A percentile compares a stretch with the other conserved stretches of the same genome.
phyloP scores from a whole-genome alignment of 2,329 filamentous ascomycete genomes.

The Trichothecium roseum region DNA sequence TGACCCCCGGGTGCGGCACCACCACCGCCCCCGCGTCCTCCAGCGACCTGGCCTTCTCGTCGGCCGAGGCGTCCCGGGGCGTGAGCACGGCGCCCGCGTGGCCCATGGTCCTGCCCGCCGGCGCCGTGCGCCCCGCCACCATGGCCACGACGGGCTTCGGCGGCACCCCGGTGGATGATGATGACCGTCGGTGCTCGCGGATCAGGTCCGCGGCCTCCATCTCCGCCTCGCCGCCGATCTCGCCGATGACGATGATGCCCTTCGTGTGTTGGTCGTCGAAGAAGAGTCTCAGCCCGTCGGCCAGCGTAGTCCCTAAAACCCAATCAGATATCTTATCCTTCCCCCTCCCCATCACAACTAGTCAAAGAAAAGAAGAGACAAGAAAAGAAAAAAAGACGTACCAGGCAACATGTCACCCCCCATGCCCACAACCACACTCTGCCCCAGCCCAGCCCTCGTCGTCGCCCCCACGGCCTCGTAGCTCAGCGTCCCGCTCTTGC shows the following conservation, averaged over 20 bases:
- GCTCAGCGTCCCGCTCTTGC: constrained; percentile 72
- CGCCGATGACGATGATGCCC: constrained; percentile 62
- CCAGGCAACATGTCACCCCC: constrained; percentile 67
- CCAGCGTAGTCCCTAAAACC: constrained; percentile 49
- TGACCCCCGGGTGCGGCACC: constrained; percentile 26
- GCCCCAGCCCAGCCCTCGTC: constrained; percentile 62
- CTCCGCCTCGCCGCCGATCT: constrained; percentile 61
- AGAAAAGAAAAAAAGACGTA: constrained; percentile 5
- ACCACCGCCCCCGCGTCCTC: constrained; percentile 23
- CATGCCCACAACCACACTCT: constrained; percentile 68
- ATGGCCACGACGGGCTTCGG: constrained; percentile 57
- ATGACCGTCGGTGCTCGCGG: constrained; percentile 47
- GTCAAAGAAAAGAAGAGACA: too few species aligned
- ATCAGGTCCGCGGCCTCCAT: constrained; percentile 64
- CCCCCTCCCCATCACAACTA: too few species aligned
- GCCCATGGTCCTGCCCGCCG: constrained; percentile 55
- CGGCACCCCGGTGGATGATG: too few species aligned
- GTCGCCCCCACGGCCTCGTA: constrained; percentile 72
- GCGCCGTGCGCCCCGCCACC: constrained; percentile 54
- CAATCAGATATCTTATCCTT: background rate
- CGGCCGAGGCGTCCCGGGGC: constrained; percentile 18
- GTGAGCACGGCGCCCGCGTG: constrained; percentile 55
- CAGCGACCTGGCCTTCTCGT: constrained; percentile 21
- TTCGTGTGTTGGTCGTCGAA: constrained; percentile 58
- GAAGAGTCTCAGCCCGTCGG: constrained; percentile 59